Conservation (phyloP, 1,139 yeast genomes). For the Nakaseomyces bracarensis region DNA sequence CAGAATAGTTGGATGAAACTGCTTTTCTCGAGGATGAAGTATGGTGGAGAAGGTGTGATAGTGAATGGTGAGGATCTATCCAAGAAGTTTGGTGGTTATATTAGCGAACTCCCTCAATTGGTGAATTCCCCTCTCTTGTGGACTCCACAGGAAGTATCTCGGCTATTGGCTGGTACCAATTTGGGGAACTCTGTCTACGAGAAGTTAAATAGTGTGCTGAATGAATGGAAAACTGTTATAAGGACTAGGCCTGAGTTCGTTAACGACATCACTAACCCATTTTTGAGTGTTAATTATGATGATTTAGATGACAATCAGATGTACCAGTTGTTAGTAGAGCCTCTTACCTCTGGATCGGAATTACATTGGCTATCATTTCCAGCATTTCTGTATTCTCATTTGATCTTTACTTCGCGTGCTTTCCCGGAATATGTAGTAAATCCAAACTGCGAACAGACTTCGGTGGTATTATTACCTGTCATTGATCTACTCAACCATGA, state of each 20-base stretch:
- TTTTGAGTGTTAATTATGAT: conserved; percentile 10
- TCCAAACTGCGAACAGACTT: conserved; percentile 25
- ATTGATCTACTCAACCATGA: conserved; percentile 72
- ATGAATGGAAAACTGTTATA: conserved; percentile 29
- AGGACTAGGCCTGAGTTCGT: conserved; percentile 6
- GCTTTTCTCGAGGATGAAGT: conserved; percentile 39
- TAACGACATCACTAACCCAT: conserved; percentile 6
- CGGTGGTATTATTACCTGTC: conserved; percentile 64
- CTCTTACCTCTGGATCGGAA: background rate
- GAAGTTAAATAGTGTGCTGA: conserved; percentile 28
- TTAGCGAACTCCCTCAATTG: conserved; percentile 48
- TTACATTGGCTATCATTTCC: conserved; percentile 54
- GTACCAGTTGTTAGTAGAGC: conserved; percentile 8
- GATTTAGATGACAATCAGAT: conserved; percentile 11
- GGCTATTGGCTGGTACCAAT: conserved; percentile 52
- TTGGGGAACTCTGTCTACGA: conserved; percentile 34
- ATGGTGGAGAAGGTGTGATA: conserved; percentile 24
- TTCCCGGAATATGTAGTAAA: conserved; percentile 56
- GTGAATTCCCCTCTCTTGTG: conserved; percentile 60
- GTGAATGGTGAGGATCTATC: conserved; percentile 13
- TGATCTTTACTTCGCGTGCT: conserved; percentile 66
- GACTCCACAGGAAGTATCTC: conserved; percentile 44
- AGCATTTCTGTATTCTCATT: conserved; percentile 65
- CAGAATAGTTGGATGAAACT: conserved; percentile 40
- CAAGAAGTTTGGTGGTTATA: conserved; percentile 40